Evolutionary conservation across 2,329 filamentous ascomycete genomes (phyloP).

Genomic region (Myriosclerotinia scirpicola): DNA sequence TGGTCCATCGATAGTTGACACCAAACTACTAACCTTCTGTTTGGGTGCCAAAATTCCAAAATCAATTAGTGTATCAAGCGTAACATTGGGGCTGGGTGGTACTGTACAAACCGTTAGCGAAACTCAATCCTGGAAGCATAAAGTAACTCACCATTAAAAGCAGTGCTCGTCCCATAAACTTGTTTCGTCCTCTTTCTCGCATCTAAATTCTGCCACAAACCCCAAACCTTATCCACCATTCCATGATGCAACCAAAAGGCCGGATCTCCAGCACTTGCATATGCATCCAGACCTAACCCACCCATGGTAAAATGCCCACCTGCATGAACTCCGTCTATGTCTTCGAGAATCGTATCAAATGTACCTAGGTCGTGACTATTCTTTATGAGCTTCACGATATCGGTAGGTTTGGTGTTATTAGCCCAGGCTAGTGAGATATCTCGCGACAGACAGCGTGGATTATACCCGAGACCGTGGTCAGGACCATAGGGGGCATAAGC

Average conservation of each 20-base stretch:
- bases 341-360: conserved; percentile 3
- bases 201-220: conserved; percentile 47
- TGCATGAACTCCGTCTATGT: conserved; percentile 10
- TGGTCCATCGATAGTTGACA: conserved; percentile 41
- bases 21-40: conserved; percentile 33
- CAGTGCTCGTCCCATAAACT: conserved; percentile 10
- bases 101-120: neutral
- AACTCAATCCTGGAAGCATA: no score
- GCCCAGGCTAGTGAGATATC: neutral
- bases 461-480: conserved; percentile 12
- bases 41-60: conserved; percentile 9
- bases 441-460: conserved; percentile 15
- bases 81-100: conserved; percentile 7
- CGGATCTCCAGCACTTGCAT: conserved; percentile 47
- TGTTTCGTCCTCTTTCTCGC: conserved; percentile 30
- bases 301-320: conserved; percentile 19
- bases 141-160: conserved; percentile 1
- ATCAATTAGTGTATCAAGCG: conserved; percentile 5
- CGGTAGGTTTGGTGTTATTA: conserved; percentile 6
- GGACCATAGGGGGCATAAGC: conserved; percentile 2
- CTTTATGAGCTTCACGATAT: neutral
- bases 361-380: neutral
- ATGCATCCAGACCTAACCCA: conserved; percentile 40
- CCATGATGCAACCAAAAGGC: conserved; percentile 49
- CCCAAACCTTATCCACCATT: conserved; percentile 48